A percentile compares a stretch with the other conserved stretches of the same genome.
These are phyloP conservation scores for Calonectria henricotiae DNA, from an alignment of 2,329 filamentous ascomycete genomes.

Conservation along the genomic window DNA sequence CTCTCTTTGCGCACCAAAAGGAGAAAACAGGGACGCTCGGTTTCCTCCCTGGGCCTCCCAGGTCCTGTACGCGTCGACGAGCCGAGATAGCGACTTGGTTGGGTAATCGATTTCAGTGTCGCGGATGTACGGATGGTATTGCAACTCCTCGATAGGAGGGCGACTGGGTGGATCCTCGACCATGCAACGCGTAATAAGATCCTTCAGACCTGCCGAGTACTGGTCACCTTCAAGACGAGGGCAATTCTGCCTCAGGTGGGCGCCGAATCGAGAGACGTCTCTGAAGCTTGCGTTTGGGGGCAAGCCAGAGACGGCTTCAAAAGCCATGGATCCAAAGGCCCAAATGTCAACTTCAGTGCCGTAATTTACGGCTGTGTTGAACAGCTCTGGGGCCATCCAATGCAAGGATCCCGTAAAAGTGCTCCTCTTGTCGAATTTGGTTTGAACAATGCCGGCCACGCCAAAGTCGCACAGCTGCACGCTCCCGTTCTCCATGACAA, in stretches of 20 bases:
- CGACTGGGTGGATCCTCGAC: slow-evolving; percentile 78
- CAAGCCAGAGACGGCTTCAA: slow-evolving; percentile 84
- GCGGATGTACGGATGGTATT: slow-evolving; percentile 79
- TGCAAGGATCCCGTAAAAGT: slow-evolving; percentile 88
- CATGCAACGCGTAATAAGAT: slow-evolving; percentile 83
- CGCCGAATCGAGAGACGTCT: slow-evolving; percentile 67
- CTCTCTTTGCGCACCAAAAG: slow-evolving; percentile 72
- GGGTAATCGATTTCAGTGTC: slow-evolving; percentile 77
- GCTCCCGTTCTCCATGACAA: slow-evolving; percentile 82
- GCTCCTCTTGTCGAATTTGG: slow-evolving; percentile 81
- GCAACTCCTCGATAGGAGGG: slow-evolving; percentile 79
- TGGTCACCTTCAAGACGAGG: slow-evolving; percentile 81
- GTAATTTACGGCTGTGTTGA: slow-evolving; percentile 76
- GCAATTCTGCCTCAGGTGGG: slow-evolving; percentile 73
- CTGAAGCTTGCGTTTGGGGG: slow-evolving; percentile 79
- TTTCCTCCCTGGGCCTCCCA: slow-evolving; percentile 85
- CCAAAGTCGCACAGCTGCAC: slow-evolving; percentile 91
- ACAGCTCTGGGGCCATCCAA: slow-evolving; percentile 90
- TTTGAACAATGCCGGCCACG: slow-evolving; percentile 84
- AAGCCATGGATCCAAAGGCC: slow-evolving; percentile 87
- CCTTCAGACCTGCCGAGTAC: slow-evolving; percentile 79
- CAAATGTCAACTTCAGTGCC: slow-evolving; percentile 86
- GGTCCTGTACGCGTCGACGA: slow-evolving; percentile 81
- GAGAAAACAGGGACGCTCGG: slow-evolving; percentile 76
- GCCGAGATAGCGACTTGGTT: slow-evolving; percentile 73